Evolutionary conservation across 2,329 filamentous ascomycete genomes (phyloP), one percentile per base, ranked within the genome.

Genomic region (Monosporascus sp.): DNA sequence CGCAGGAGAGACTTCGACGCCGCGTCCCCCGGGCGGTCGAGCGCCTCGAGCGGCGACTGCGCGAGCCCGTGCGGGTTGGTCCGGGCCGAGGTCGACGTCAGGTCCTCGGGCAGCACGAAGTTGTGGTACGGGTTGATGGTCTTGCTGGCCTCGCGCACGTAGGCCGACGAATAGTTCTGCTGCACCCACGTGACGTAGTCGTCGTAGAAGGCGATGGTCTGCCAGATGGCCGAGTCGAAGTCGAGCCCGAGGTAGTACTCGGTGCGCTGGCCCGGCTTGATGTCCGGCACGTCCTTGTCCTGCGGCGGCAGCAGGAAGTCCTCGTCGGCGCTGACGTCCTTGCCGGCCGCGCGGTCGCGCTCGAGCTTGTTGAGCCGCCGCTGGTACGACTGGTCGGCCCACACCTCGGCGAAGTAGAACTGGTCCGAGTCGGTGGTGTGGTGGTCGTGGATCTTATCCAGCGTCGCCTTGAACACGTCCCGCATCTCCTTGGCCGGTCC

Each of bases 391-490:
- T 77, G 72, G n/a, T 69, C 66, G 11, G 66, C 75, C 63, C 68
- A 77, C 14, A 76, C 54, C 44, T 75, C 72, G 31, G 72, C 62
- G 20, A 77, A 61, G 55, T 76, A 76, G 54, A 67, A 71, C 59
- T 77, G 75, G 54, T 77, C 75, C 11, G 73, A 73, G 55, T 73
- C 67, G 50, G 59, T 64, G 36, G 67, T 66, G 52, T 71, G 69
- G 1, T 71, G 69, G 11, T 64, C 63, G 36, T 66, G 59, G 48
- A 76, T 67, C 45, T 62, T 58, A 31, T 60, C 57, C 51, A 66
- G 58, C 7, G 68, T 67, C 20, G 64, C 66, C 22, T 64, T 57
- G 56, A 70, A 68, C 40, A 70, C 58, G 8, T 52, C 56, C 11
- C 65, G 62, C n/a, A 69, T 52, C 49, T 70, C 65, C 41, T 59